phyloP scores from a whole-genome alignment of 2,329 filamentous ascomycete species.

The Penicillium olsonii region DNA sequence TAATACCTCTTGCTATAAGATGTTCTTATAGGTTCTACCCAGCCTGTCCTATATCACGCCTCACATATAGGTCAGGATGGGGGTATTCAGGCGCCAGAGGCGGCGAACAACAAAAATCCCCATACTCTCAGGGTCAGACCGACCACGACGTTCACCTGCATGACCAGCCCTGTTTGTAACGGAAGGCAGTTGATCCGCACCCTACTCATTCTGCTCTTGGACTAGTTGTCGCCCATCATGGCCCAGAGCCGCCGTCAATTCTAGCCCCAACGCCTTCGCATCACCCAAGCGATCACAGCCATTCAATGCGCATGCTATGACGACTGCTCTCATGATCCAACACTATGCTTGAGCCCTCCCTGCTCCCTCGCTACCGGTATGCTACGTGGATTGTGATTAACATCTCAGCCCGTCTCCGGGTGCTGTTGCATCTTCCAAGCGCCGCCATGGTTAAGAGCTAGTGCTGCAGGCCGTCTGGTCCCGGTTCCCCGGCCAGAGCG shows the following conservation, averaged over 20 bases:
- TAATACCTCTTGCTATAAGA: not conserved
- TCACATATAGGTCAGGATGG: not conserved
- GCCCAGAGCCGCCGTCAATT: not conserved
- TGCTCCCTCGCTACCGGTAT: not conserved
- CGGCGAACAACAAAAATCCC: not conserved
- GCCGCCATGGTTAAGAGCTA: not conserved
- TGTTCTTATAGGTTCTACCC: no score
- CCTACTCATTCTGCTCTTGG: not conserved
- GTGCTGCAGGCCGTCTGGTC: not conserved
- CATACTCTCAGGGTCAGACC: not conserved
- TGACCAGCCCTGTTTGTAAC: not conserved
- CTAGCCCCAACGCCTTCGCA: not conserved
- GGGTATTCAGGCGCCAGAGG: not conserved
- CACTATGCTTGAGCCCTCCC: not conserved
- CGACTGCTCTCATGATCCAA: not conserved
- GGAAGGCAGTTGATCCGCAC: not conserved
- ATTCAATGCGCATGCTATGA: not conserved
- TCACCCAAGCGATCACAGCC: not conserved
- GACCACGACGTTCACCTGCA: not conserved
- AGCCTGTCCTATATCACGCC: no score
- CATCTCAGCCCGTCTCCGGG: not conserved
- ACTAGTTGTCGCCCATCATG: not conserved
- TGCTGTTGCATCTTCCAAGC: not conserved
- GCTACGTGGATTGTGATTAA: not conserved
- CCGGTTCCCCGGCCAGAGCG: not conserved